phyloP scores from a whole-genome alignment of 2,329 filamentous ascomycete genomes.

The Phaeoacremonium minimum region DNA sequence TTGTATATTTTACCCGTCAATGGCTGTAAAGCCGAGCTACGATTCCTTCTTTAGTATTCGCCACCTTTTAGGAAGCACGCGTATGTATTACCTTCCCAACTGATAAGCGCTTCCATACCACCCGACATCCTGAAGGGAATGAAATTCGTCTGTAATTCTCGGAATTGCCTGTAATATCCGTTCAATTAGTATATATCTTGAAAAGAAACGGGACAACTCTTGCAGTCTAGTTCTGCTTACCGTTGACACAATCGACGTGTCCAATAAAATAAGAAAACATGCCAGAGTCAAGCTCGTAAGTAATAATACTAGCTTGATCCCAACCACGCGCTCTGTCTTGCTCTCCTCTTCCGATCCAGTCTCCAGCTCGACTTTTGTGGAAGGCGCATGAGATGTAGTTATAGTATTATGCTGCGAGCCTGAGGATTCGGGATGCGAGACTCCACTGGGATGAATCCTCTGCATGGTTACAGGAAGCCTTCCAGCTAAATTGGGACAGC shows the following conservation, averaged over 20 bases:
- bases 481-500: no score
- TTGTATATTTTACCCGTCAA: conserved; percentile 37
- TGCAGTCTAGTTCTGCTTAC: conserved; percentile 1
- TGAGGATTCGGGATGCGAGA: no score
- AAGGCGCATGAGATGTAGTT: neutral
- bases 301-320: conserved; percentile 2
- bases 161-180: conserved; percentile 16
- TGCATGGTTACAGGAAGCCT: no score
- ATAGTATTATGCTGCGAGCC: no score
- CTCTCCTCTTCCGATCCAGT: neutral
- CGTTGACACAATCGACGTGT: conserved; percentile 2
- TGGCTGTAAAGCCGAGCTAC: conserved; percentile 37
- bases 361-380: neutral
- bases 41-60: neutral
- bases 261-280: conserved; percentile 1
- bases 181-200: no score
- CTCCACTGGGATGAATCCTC: no score
- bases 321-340: conserved; percentile 1
- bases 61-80: no score
- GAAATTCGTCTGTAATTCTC: conserved; percentile 20
- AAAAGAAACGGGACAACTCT: neutral
- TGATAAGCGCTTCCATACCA: conserved; percentile 26
- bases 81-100: conserved; percentile 26
- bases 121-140: conserved; percentile 27
- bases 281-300: conserved; percentile 1